phyloP scores from a whole-genome alignment of 495 filamentous ascomycete species.

The Penicillium lividum region DNA sequence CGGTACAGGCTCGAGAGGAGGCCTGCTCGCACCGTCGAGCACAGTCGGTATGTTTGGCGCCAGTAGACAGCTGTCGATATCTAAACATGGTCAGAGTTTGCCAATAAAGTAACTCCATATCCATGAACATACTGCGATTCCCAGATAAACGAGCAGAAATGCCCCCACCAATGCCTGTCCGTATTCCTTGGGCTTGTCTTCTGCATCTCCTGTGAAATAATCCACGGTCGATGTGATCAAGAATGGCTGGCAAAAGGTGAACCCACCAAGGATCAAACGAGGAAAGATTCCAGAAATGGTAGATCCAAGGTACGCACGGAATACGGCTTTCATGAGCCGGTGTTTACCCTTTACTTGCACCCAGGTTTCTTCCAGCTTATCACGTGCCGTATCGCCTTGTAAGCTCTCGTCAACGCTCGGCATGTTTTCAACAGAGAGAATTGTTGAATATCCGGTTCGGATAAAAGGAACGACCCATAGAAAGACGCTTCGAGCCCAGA shows the following conservation, averaged over 20 bases:
- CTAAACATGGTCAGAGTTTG: background rate
- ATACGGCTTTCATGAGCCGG: background rate
- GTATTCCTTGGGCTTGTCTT: too few species aligned
- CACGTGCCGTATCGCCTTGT: background rate
- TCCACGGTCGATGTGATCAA: slow-evolving; percentile 1
- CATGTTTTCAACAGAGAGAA: background rate
- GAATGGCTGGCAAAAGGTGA: slow-evolving; percentile 11
- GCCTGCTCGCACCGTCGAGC: background rate
- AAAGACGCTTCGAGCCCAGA: slow-evolving; percentile 5
- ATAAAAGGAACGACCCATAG: background rate
- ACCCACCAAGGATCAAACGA: slow-evolving; percentile 4
- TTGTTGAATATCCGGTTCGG: background rate
- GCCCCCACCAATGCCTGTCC: slow-evolving; percentile 7
- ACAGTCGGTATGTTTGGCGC: too few species aligned
- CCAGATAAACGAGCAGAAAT: background rate
- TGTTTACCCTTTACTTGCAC: background rate
- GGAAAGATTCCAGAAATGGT: background rate
- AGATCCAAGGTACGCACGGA: background rate
- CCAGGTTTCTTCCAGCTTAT: background rate
- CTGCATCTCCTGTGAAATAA: background rate
- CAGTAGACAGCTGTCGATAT: too few species aligned
- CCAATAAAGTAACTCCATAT: slow-evolving; percentile 1
- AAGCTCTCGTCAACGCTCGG: background rate
- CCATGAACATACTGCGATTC: background rate
- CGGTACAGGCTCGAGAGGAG: background rate